Conservation (phyloP, 345 rosid species). For the Populus deltoides region DNA sequence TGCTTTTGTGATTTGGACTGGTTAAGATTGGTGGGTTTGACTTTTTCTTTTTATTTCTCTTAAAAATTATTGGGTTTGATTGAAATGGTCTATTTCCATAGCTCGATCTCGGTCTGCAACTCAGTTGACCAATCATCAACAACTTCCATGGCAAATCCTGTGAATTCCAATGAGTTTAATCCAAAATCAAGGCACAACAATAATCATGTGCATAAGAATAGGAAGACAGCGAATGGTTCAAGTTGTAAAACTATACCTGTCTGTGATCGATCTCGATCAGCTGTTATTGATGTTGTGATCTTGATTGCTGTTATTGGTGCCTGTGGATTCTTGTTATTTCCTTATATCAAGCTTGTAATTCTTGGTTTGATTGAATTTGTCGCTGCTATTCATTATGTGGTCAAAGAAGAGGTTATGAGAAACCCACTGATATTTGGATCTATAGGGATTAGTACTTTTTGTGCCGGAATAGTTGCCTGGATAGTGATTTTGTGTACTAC, state of each 20-base stretch:
- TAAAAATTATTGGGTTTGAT: conserved; percentile 24
- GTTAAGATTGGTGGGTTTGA: conserved; percentile 25
- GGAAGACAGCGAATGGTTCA: conserved; percentile 36
- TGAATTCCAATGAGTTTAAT: conserved; percentile 43
- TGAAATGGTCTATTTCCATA: conserved; percentile 81
- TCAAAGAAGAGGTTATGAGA: conserved; percentile 59
- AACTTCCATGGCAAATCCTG: conserved; percentile 52
- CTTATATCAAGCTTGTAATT: conserved; percentile 48
- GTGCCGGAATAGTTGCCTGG: conserved; percentile 64
- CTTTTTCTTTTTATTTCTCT: conserved; percentile 8
- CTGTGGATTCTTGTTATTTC: conserved; percentile 70
- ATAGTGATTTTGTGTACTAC: conserved; percentile 52
- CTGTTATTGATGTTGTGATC: conserved; percentile 67
- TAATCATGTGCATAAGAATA: conserved; percentile 29
- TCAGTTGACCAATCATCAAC: conserved; percentile 56
- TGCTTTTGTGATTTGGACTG: conserved; percentile 14
- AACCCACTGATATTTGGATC: conserved; percentile 67
- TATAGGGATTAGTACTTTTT: conserved; percentile 56
- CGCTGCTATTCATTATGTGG: conserved; percentile 41
- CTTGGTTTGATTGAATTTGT: conserved; percentile 38
- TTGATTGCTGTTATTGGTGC: conserved; percentile 69
- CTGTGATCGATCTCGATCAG: conserved; percentile 67
- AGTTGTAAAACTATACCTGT: conserved; percentile 37
- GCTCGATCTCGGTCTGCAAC: conserved; percentile 80
- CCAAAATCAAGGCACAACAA: conserved; percentile 43